Percentiles rank a stretch among this genome's conserved stretches.
Conservation (phyloP, 1,284 basidiomycete species). For the Taiwanofungus camphoratus region DNA sequence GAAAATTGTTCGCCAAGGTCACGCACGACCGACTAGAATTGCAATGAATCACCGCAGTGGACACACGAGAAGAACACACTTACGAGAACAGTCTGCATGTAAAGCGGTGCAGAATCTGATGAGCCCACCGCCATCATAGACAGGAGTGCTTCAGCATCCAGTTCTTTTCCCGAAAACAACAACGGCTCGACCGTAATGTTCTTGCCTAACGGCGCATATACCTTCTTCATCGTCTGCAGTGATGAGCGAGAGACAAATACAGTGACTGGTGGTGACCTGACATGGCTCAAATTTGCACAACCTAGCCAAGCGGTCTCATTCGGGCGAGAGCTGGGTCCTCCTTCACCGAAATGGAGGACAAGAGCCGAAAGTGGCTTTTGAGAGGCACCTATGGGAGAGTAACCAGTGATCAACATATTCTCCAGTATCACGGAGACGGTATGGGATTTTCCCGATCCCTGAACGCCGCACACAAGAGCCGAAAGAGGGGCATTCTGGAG, state of each 20-base stretch:
- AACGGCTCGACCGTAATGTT: conserved; percentile 27
- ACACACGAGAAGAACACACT: conserved; percentile 1
- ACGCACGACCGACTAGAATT: conserved; percentile 20
- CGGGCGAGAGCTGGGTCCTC: conserved; percentile 49
- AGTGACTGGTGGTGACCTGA: conserved; percentile 42
- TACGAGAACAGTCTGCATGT: conserved; percentile 23
- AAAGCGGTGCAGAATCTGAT: conserved; percentile 21
- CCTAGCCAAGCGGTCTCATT: conserved; percentile 64
- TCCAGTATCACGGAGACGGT: conserved; percentile 62
- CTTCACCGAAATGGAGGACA: conserved; percentile 65
- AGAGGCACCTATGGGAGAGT: conserved; percentile 42
- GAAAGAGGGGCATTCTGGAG: conserved; percentile 33
- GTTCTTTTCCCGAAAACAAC: conserved; percentile 25
- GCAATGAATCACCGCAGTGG: background rate
- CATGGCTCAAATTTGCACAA: conserved; percentile 28
- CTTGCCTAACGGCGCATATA: conserved; percentile 25
- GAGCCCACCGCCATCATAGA: conserved; percentile 31
- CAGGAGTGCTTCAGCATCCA: conserved; percentile 28
- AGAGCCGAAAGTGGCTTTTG: conserved; percentile 53
- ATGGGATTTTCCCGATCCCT: conserved; percentile 67
- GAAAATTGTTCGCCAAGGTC: conserved; percentile 21
- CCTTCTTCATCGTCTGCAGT: conserved; percentile 19
- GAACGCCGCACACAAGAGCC: conserved; percentile 28
- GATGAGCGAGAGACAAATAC: conserved; percentile 50
- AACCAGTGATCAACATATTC: conserved; percentile 56